Conservation (phyloP, 805 yeast species). For the Saccharomycopsis schoenii region DNA sequence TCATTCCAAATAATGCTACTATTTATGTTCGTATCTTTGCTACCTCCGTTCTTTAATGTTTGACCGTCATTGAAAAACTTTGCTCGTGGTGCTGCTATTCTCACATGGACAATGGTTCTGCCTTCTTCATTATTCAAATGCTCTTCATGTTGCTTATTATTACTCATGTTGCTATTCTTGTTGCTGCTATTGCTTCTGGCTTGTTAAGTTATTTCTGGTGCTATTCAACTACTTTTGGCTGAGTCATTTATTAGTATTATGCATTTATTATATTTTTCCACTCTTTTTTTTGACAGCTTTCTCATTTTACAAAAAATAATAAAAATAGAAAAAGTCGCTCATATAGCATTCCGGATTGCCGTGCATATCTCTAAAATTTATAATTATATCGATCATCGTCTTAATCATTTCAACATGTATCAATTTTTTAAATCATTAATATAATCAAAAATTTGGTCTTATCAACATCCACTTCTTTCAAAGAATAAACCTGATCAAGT, state of each 20-base stretch:
- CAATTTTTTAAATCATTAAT: too few species aligned
- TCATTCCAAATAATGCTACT: constrained; percentile 22
- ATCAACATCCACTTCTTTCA: too few species aligned
- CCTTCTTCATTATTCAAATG: constrained; percentile 10
- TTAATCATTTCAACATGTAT: too few species aligned
- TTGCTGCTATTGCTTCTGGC: not conserved
- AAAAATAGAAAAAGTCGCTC: too few species aligned
- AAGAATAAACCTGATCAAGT: too few species aligned
- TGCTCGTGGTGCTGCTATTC: constrained; percentile 32
- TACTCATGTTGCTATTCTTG: not conserved
- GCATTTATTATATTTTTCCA: not conserved
- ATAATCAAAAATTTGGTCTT: too few species aligned
- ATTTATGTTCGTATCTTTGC: not conserved
- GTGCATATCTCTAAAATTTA: not conserved
- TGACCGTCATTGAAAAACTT: constrained; percentile 24
- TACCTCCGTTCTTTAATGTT: not conserved
- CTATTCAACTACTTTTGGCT: too few species aligned
- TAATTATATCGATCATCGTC: too few species aligned
- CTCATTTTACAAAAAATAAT: not conserved
- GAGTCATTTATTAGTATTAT: too few species aligned
- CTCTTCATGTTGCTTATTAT: not conserved
- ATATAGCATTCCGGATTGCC: not conserved
- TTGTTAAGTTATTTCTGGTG: too few species aligned
- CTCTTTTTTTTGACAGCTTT: not conserved
- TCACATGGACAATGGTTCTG: constrained; percentile 31